Conservation (phyloP, 2,329 filamentous ascomycete species). For the Tothia fuscella region DNA sequence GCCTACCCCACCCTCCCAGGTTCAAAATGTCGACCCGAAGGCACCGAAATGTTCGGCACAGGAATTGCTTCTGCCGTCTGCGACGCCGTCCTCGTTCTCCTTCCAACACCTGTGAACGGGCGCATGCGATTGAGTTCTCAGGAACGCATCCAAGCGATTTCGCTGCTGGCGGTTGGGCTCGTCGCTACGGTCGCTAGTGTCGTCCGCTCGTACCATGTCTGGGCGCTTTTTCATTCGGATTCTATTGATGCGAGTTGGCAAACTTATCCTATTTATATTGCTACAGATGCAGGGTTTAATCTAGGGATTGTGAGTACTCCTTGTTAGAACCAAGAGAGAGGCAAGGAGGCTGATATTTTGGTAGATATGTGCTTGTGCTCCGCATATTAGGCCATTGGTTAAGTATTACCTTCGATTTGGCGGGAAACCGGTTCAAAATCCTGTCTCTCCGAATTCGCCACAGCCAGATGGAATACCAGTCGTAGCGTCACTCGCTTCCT, state of each 20-base stretch:
- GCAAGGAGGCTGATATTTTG: not conserved
- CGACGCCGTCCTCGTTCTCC: not conserved
- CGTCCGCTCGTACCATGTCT: not conserved
- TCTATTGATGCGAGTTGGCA: not conserved
- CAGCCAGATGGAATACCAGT: too few relatives aligned
- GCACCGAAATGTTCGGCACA: not conserved
- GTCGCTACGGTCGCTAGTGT: not conserved
- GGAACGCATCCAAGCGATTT: not conserved
- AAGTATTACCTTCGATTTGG: too few relatives aligned
- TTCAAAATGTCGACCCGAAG: not conserved
- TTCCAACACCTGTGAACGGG: not conserved
- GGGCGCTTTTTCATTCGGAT: not conserved
- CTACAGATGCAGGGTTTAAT: not conserved
- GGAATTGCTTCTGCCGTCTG: not conserved
- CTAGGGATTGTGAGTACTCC: not conserved
- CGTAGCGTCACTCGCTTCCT: too few relatives aligned
- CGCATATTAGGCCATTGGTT: not conserved
- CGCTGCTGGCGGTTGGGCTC: not conserved
- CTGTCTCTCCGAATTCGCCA: too few relatives aligned
- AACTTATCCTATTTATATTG: not conserved
- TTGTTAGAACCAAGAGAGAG: not conserved
- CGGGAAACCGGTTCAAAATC: too few relatives aligned
- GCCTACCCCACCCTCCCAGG: not conserved
- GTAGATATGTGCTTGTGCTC: not conserved
- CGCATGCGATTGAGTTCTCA: not conserved